These are phyloP conservation scores for Nemania sp. DNA, from an alignment of 2,329 filamentous ascomycete genomes.

Conservation along the genomic window DNA sequence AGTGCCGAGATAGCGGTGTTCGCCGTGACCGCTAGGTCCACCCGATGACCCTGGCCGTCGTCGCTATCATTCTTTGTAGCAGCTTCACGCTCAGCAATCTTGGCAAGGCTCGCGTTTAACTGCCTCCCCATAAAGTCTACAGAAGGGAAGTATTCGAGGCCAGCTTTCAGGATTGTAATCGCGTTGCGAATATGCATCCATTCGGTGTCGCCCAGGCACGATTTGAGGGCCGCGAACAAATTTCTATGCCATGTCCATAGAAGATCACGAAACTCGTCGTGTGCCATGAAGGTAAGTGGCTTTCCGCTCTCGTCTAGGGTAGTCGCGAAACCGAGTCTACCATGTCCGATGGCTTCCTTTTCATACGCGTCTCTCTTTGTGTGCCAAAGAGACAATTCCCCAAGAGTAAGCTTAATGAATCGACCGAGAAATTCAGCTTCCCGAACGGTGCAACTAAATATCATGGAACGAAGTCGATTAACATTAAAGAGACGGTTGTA, in stretches of 20 bases:
- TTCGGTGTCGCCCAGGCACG: constrained; percentile 78
- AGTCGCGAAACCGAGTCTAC: constrained; percentile 74
- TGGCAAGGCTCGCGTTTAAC: constrained; percentile 65
- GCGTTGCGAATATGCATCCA: constrained; percentile 99
- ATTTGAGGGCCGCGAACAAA: constrained; percentile 76
- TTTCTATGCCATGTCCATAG: constrained; percentile 90
- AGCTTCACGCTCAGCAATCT: constrained; percentile 65
- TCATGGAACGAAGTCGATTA: constrained; percentile 76
- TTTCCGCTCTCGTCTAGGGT: constrained; percentile 71
- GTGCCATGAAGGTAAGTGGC: constrained; percentile 73
- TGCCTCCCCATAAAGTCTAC: constrained; percentile 84
- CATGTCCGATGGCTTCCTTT: constrained; percentile 71
- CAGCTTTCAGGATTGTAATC: constrained; percentile 81
- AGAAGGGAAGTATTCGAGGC: constrained; percentile 82
- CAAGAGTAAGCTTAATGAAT: constrained; percentile 81
- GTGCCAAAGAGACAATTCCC: constrained; percentile 85
- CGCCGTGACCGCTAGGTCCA: constrained; percentile 75
- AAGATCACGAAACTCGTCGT: constrained; percentile 82
- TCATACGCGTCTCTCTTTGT: constrained; percentile 75
- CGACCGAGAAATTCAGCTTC: constrained; percentile 93
- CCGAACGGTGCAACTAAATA: constrained; percentile 86
- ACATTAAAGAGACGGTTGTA: constrained; percentile 84
- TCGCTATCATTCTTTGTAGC: constrained; percentile 51
- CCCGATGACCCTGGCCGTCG: constrained; percentile 61
- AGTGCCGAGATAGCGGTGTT: constrained; percentile 72